A percentile compares a stretch with the other conserved stretches of the same genome.
Conservation (phyloP, 495 filamentous ascomycete species). For the Darksidea phi region DNA sequence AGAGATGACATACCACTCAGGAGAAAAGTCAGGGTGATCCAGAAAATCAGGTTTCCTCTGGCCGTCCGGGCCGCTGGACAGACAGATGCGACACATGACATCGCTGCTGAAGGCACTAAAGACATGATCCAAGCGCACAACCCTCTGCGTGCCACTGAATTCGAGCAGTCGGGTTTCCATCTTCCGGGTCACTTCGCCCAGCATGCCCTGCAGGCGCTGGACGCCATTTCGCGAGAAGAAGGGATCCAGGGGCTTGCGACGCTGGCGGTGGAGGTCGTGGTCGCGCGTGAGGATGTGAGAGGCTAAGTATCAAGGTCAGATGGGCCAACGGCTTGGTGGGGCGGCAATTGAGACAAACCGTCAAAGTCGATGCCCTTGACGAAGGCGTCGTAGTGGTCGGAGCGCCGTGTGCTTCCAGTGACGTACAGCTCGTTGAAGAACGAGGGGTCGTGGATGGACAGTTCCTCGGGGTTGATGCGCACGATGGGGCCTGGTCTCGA, state of each 20-base stretch:
- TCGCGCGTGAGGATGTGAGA: slow-evolving; percentile 12
- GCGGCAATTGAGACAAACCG: neutral
- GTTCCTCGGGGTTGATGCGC: slow-evolving; percentile 28
- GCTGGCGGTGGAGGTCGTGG: slow-evolving; percentile 22
- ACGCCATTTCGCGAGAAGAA: slow-evolving; percentile 25
- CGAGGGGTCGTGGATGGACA: slow-evolving; percentile 21
- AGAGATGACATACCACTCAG: slow-evolving; percentile 9
- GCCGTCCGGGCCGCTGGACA: neutral
- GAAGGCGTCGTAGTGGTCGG: slow-evolving; percentile 26
- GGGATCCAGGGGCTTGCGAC: slow-evolving; percentile 22
- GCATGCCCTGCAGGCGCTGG: slow-evolving; percentile 26
- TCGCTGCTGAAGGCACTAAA: slow-evolving; percentile 11
- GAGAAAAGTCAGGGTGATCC: slow-evolving; percentile 13
- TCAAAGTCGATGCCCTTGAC: slow-evolving; percentile 18
- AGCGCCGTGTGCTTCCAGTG: slow-evolving; percentile 3
- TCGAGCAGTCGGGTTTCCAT: slow-evolving; percentile 37
- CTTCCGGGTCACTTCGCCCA: slow-evolving; percentile 48
- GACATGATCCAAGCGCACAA: slow-evolving; percentile 18
- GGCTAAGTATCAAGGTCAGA: neutral
- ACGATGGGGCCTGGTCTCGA: slow-evolving; percentile 32
- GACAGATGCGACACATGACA: slow-evolving; percentile 14
- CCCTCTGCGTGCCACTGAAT: slow-evolving; percentile 37
- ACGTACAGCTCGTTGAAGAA: slow-evolving; percentile 30
- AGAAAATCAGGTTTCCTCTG: neutral
- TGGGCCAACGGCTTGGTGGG: neutral